Evolutionary conservation across 352 stramenopile species (phyloP), one percentile per base, ranked within the genome.

Genomic region (Globisporangium spinosum): DNA sequence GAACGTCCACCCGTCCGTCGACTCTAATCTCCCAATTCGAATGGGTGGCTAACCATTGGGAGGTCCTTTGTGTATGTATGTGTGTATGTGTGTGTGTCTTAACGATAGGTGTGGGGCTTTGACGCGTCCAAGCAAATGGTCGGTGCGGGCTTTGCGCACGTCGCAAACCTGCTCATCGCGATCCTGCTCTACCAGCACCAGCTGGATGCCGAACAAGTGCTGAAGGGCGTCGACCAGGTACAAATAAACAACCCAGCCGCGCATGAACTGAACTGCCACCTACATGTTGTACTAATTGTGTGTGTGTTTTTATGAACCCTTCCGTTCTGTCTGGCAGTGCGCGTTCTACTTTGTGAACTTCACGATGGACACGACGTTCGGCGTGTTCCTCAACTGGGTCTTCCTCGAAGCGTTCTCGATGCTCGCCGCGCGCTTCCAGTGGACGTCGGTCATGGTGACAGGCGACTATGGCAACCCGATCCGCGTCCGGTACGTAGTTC

Each of bases 271-370:
- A 17, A 15, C 3, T 22, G 8, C 17, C 43, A 23, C 17, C 17
- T 8, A n/a, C 10, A 17, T 49, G 9, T 49, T 23, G 20, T 17
- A 29, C 22, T 54, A 23, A 12, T 56, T 32, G 27, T 29, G 25
- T 73, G n/a, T 64, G 3, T 38, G 5, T 38, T 17, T 45, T 17
- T 45, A 43, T 45, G 17, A 12, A 43, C 17, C 5, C 9, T 7
- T 34, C 6, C 7, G 23, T 59, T 20, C 22, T 62, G 13, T 59
- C 1, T 51, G 22, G 7, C 38, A 94, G 80, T 96, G 89, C 62
- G 89, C 87, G 2, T 88, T 94, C 55, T 96, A 95, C 65, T 96
- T 95, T 76, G 84, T 96, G 34, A 95, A 96, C 69, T 96, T 95
- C 64, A 90, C 87, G 34, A 75, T 95, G 54, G 89, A 95, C 72